Evolutionary conservation across 2,329 filamentous ascomycete species (phyloP).

Genomic region (Neofusicoccum sp.): DNA sequence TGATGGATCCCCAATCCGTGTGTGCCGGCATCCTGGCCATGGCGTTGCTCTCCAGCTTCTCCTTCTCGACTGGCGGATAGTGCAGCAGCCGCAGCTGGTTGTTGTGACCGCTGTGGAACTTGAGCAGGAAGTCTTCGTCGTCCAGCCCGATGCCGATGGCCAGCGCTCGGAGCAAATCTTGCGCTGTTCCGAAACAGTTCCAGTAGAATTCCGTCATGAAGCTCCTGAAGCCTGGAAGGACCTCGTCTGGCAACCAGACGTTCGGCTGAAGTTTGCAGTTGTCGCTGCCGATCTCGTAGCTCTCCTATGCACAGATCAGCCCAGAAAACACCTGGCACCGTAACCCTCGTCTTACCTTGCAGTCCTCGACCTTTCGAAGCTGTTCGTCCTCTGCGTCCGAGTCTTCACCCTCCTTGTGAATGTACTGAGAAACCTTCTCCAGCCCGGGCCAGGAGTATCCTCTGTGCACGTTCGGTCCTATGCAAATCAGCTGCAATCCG

Average conservation of each 20-base stretch:
- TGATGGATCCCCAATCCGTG: constrained; percentile 53
- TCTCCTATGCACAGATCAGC: constrained; percentile 28
- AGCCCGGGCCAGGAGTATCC: constrained; percentile 60
- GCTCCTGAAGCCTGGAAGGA: constrained; percentile 48
- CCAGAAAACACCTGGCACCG: neutral
- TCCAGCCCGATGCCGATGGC: constrained; percentile 52
- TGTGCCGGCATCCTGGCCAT: constrained; percentile 56
- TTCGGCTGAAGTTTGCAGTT: constrained; percentile 47
- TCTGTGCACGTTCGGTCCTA: constrained; percentile 50
- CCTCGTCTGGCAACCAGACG: constrained; percentile 51
- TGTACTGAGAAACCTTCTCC: constrained; percentile 50
- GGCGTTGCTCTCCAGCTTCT: constrained; percentile 45
- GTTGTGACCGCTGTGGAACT: constrained; percentile 57
- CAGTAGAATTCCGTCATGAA: constrained; percentile 56
- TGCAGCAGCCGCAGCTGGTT: constrained; percentile 65
- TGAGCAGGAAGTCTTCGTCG: constrained; percentile 49
- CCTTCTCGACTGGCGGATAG: constrained; percentile 55
- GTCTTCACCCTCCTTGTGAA: constrained; percentile 46
- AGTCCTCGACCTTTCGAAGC: constrained; percentile 52
- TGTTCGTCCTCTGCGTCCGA: constrained; percentile 46
- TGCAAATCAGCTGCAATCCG: neutral
- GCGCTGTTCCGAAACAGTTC: constrained; percentile 47
- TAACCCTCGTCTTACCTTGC: constrained; percentile 45
- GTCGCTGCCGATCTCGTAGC: constrained; percentile 51
- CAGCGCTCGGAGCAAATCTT: constrained; percentile 50